phyloP scores from a whole-genome alignment of 371 early-diverging fungal species.

The Mortierella sp. region DNA sequence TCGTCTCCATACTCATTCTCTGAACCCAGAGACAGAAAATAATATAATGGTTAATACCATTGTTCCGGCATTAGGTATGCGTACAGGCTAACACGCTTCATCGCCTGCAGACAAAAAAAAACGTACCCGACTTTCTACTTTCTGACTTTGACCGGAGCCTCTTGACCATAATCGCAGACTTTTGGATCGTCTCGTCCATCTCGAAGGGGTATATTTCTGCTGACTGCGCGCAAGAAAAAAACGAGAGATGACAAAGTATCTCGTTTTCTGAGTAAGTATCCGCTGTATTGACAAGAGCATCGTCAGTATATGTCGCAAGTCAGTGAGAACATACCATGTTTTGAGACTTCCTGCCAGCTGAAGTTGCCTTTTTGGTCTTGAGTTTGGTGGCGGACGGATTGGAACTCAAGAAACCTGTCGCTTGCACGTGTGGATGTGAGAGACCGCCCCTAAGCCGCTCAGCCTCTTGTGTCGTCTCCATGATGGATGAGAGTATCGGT shows the following conservation, averaged over 20 bases:
- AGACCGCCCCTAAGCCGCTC: background rate
- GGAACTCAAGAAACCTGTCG: background rate
- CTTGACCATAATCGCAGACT: slow-evolving; percentile 52
- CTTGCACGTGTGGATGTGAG: background rate
- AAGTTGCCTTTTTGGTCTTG: background rate
- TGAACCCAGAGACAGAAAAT: background rate
- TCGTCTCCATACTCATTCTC: slow-evolving; percentile 30
- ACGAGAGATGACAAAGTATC: background rate
- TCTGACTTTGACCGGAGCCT: slow-evolving; percentile 47
- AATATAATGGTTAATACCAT: background rate
- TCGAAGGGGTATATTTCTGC: slow-evolving; percentile 23
- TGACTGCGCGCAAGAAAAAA: background rate
- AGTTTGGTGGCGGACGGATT: background rate
- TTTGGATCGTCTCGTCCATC: slow-evolving; percentile 41
- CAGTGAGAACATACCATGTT: background rate
- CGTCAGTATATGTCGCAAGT: background rate
- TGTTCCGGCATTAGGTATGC: too few relatives aligned
- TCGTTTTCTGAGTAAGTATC: background rate
- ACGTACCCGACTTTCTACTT: slow-evolving; percentile 33
- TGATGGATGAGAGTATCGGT: background rate
- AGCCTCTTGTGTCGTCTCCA: background rate
- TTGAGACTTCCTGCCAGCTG: background rate
- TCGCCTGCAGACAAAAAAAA: background rate
- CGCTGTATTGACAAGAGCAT: background rate
- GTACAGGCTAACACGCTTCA: too few relatives aligned